Evolutionary conservation across 2,329 filamentous ascomycete species (phyloP), one percentile per base, ranked within the genome.

Genomic region (Trichoderma sp.): DNA sequence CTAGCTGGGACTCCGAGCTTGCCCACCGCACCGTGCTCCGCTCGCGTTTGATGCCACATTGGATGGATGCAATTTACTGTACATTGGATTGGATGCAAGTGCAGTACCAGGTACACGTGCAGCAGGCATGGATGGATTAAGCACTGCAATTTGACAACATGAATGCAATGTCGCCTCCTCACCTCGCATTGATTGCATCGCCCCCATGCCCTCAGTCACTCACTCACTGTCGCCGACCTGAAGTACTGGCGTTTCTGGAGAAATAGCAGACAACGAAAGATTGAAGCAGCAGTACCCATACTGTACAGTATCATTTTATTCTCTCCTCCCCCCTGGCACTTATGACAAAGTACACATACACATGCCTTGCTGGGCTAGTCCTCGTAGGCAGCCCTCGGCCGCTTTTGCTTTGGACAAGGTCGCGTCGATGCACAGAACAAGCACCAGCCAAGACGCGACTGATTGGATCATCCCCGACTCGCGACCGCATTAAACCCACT

Each of bases 381-480:
- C 55, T 43, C 15, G 36, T 62, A 53, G 67, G 57, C 50, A 39
- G 17, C 61, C 74, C 47, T 74, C 73, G 72, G 72, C 76, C 39
- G 57, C 67, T 26, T 62, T 69, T 28, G 68, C 30, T n/a, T 43
- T 43, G 15, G 39, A 43, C 75, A 66, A 26, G 75, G 77, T 78
- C 78, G 68, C 74, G 77, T 78, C 75, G 76, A 78, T 77, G 73
- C 73, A 71, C 74, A 62, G 71, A 74, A 73, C 74, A 65, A 61
- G 58, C 58, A 62, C 57, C 26, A 39, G 58, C 43, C 55, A 34
- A 30, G 67, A 63, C 72, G 65, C 58, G 68, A 70, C 50, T 75
- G 74, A 80, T 80, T 80, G 78, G 78, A 69, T 74, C 43, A 28
- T 59, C 36, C 70, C 70, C 67, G 63, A 63, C 66, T 75, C 61